Conservation (phyloP, 1,284 basidiomycete genomes). For the Cronartium quercuum region DNA sequence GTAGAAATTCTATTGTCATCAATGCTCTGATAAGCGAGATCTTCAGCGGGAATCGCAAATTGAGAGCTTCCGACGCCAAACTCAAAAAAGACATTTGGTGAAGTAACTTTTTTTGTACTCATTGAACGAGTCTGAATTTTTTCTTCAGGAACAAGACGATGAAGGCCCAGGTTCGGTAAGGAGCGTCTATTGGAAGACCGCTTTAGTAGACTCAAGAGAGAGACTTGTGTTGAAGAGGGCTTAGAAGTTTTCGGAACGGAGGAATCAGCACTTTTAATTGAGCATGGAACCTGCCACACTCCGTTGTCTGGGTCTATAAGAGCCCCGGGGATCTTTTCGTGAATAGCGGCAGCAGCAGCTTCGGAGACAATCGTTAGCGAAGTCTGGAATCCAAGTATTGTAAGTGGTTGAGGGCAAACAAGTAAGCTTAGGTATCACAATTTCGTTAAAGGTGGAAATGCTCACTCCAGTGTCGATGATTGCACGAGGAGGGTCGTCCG, state of each 20-base stretch:
- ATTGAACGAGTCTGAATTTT: too few species aligned
- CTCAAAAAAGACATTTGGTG: slow-evolving; percentile 20
- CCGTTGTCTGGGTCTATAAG: slow-evolving; percentile 14
- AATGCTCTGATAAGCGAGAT: slow-evolving; percentile 19
- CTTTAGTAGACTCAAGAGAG: too few species aligned
- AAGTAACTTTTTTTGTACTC: too few species aligned
- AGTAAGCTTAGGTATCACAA: background rate
- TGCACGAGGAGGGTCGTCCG: slow-evolving; percentile 25
- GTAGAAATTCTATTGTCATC: background rate
- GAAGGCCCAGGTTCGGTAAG: too few species aligned
- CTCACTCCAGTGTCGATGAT: slow-evolving; percentile 36
- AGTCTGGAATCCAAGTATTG: background rate
- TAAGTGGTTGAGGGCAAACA: background rate
- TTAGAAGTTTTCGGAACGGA: background rate
- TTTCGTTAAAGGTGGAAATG: background rate
- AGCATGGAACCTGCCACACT: slow-evolving; percentile 29
- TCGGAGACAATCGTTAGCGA: slow-evolving; percentile 18
- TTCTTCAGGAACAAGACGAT: too few species aligned
- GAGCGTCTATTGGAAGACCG: too few species aligned
- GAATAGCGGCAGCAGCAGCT: slow-evolving; percentile 8
- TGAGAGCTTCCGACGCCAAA: slow-evolving; percentile 1
- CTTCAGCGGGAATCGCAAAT: slow-evolving; percentile 20
- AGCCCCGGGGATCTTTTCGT: slow-evolving; percentile 11
- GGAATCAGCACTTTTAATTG: background rate
- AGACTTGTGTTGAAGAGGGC: background rate